Percentiles rank a stretch among this genome's conserved stretches.
Conservation (phyloP, 2,329 filamentous ascomycete species). For the Aspergillus sp. region DNA sequence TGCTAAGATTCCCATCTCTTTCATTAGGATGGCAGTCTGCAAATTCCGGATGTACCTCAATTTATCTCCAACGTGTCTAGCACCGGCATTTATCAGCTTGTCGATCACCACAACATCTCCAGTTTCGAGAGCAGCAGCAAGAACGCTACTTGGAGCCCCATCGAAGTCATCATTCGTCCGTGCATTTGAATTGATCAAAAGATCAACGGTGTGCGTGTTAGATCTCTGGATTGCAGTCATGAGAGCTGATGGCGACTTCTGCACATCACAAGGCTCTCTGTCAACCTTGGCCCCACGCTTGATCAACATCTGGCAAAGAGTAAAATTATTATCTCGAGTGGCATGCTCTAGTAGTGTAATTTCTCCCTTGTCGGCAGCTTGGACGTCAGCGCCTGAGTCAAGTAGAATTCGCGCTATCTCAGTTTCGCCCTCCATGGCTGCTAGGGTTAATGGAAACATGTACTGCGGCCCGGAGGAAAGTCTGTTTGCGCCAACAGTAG, state of each 20-base stretch:
- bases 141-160: conserved; percentile 2
- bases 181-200: not conserved
- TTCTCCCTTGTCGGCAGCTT: not conserved
- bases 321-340: not conserved
- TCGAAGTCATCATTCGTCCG: conserved; percentile 2
- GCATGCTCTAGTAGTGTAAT: not conserved
- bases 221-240: not conserved
- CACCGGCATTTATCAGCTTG: not conserved
- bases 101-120: conserved; percentile 7
- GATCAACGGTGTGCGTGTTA: not conserved
- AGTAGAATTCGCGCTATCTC: not conserved
- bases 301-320: not conserved
- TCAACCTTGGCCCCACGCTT: not conserved
- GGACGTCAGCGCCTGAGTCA: not conserved
- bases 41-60: not conserved
- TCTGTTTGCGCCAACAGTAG: not conserved
- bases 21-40: conserved; percentile 8
- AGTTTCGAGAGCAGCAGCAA: conserved; percentile 15
- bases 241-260: not conserved
- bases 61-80: not conserved
- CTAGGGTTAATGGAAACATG: conserved; percentile 4
- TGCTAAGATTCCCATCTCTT: not conserved
- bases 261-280: not conserved
- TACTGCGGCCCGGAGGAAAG: not conserved
- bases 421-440: not conserved